Evolutionary conservation across 805 yeast genomes (phyloP).

Genomic region (Saccharomyces paradoxus): DNA sequence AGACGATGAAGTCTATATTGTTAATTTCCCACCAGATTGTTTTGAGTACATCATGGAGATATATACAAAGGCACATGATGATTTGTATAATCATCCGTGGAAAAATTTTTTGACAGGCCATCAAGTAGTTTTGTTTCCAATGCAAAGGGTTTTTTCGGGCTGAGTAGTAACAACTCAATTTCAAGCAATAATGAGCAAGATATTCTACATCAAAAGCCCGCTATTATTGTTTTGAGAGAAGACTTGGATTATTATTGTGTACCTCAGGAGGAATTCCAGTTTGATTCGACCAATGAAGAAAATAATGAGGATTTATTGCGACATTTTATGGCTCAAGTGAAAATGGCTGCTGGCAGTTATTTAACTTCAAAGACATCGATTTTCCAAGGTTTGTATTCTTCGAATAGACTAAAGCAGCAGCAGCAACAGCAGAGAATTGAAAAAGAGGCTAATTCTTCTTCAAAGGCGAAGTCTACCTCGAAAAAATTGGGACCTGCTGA

Average conservation of each 20-base stretch:
- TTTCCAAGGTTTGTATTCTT: constrained; percentile 61
- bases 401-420: constrained; percentile 26
- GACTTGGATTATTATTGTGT: constrained; percentile 90
- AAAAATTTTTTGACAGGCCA: constrained; percentile 31
- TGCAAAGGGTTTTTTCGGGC: constrained; percentile 26
- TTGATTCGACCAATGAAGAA: constrained; percentile 37
- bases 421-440: constrained; percentile 7
- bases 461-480: constrained; percentile 23
- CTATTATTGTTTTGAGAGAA: constrained; percentile 85
- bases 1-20: constrained; percentile 65
- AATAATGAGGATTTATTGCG: constrained; percentile 33
- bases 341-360: constrained; percentile 62
- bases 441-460: constrained; percentile 37
- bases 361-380: constrained; percentile 51
- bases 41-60: constrained; percentile 72
- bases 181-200: constrained; percentile 43
- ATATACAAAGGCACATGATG: constrained; percentile 63
- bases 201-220: constrained; percentile 71
- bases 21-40: constrained; percentile 76
- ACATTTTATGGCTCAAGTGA: constrained; percentile 54
- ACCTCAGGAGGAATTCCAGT: constrained; percentile 36
- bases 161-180: constrained; percentile 4
- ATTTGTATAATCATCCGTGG: constrained; percentile 38
- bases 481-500: constrained; percentile 79
- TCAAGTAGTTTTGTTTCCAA: constrained; percentile 13